These are phyloP conservation scores for Rhizophora apiculata DNA, from an alignment of 345 rosid species.

Conservation along the genomic window DNA sequence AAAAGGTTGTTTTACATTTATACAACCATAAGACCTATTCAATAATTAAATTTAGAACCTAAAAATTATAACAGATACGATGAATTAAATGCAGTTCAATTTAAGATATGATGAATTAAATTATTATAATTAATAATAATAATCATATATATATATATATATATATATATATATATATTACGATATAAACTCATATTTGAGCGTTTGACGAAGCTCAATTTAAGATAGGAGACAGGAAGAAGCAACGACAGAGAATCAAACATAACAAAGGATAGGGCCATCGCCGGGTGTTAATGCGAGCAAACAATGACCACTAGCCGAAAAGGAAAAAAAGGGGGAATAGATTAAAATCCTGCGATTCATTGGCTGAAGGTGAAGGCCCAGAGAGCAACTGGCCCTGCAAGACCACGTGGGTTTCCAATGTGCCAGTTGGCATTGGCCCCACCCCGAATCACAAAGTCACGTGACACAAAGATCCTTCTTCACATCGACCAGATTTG, in stretches of 20 bases:
- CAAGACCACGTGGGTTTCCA: conserved; percentile 23
- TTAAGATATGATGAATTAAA: too few relatives aligned
- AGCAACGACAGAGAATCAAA: conserved; percentile 9
- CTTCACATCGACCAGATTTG: conserved; percentile 25
- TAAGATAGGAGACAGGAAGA: not conserved
- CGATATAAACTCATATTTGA: too few relatives aligned
- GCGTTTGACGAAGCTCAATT: not conserved
- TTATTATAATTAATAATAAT: too few relatives aligned
- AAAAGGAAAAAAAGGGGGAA: not conserved
- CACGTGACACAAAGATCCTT: conserved; percentile 60
- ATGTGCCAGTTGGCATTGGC: conserved; percentile 25
- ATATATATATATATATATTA: too few relatives aligned
- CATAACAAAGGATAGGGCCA: not conserved
- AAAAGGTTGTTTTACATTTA: too few relatives aligned
- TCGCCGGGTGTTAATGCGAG: not conserved
- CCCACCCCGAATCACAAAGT: conserved; percentile 16
- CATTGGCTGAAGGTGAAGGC: not conserved
- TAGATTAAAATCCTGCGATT: not conserved
- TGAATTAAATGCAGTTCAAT: too few relatives aligned
- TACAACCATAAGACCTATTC: too few relatives aligned
- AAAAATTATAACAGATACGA: too few relatives aligned
- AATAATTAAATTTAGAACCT: too few relatives aligned
- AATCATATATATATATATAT: too few relatives aligned
- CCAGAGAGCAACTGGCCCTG: conserved; percentile 9
- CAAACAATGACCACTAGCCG: not conserved